phyloP scores from a whole-genome alignment of 176 grass and related monocot genomes.

The Eragrostis nindensis region DNA sequence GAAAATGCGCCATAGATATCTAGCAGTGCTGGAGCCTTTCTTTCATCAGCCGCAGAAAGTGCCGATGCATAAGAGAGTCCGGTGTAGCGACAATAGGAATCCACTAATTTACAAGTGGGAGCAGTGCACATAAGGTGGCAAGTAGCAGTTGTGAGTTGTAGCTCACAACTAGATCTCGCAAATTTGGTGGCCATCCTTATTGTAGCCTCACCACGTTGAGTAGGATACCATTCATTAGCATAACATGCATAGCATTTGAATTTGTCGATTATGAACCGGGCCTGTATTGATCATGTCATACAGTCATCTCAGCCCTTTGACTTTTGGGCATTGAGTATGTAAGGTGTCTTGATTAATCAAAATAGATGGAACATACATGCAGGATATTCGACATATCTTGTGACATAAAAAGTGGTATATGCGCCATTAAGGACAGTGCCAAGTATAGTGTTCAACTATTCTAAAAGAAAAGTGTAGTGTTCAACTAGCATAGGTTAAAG shows the following conservation, averaged over 20 bases:
- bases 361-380: not conserved
- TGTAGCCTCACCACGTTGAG: conserved; percentile 46
- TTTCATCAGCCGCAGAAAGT: conserved; percentile 29
- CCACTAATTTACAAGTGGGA: conserved; percentile 44
- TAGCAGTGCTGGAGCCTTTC: not conserved
- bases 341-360: not conserved
- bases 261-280: not conserved
- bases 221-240: conserved; percentile 35
- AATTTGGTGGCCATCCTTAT: conserved; percentile 35
- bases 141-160: conserved; percentile 31
- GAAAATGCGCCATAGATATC: conserved; percentile 26
- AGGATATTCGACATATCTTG: not conserved
- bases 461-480: not conserved
- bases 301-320: conserved; percentile 25
- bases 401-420: not conserved
- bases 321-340: conserved; percentile 24
- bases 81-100: conserved; percentile 35
- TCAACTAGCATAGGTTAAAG: too few species aligned
- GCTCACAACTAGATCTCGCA: conserved; percentile 41
- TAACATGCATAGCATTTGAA: conserved; percentile 35
- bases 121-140: conserved; percentile 9
- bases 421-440: not conserved
- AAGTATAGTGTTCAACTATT: not conserved
- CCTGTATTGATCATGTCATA: conserved; percentile 7
- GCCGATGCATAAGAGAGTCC: not conserved